These are phyloP conservation scores for Aspergillus unguis DNA, from an alignment of 2,329 filamentous ascomycete species.

Conservation along the genomic window DNA sequence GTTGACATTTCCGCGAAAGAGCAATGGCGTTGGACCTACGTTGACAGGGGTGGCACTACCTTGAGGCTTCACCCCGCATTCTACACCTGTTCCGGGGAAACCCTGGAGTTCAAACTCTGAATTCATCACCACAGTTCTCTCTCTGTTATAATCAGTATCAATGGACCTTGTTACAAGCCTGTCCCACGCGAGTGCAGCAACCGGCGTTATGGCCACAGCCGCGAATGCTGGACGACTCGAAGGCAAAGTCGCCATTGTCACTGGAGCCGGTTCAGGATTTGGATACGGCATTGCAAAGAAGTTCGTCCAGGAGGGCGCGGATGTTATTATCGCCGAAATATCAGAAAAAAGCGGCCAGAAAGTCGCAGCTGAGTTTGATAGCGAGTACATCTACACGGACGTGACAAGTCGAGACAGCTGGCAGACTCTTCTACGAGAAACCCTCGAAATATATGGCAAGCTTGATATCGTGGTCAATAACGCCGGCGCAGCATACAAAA, in stretches of 20 bases:
- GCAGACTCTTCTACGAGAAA: conserved; percentile 23
- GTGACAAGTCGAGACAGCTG: conserved; percentile 27
- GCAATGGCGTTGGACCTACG: no score
- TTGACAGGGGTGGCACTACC: no score
- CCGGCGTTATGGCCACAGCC: background rate
- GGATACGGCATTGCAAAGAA: conserved; percentile 35
- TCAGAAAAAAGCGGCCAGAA: conserved; percentile 27
- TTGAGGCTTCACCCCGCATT: background rate
- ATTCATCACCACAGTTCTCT: background rate
- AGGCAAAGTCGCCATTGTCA: conserved; percentile 43
- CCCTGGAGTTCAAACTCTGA: no score
- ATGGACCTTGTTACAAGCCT: no score
- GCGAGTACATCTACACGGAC: conserved; percentile 24
- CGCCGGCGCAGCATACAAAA: conserved; percentile 38
- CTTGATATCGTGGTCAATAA: conserved; percentile 48
- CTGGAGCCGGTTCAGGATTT: conserved; percentile 39
- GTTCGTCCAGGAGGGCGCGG: conserved; percentile 36
- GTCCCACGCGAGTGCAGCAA: no score
- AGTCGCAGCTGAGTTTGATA: conserved; percentile 21
- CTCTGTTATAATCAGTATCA: background rate
- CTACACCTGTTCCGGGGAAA: no score
- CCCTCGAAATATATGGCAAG: conserved; percentile 22
- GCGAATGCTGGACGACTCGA: conserved; percentile 25
- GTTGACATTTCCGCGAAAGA: no score
- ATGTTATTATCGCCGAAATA: conserved; percentile 37